A percentile compares a stretch with the other conserved stretches of the same genome.
Evolutionary conservation across 2,329 filamentous ascomycete species (phyloP).

Genomic region (Fusarium neocosmosporiellum): DNA sequence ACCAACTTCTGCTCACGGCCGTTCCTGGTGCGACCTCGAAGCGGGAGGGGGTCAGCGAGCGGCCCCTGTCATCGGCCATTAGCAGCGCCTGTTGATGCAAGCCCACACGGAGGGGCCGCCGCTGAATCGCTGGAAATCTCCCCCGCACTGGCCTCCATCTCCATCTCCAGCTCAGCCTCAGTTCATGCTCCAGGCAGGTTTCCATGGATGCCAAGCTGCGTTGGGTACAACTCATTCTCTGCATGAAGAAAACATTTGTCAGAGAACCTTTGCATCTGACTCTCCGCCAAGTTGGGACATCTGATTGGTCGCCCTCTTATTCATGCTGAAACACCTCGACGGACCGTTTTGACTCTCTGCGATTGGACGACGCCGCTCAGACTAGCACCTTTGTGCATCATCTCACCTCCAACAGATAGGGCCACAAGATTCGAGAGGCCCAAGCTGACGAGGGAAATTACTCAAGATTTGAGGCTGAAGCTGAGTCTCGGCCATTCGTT

Average conservation of each 20-base stretch:
- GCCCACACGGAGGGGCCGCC: not conserved
- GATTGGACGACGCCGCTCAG: slow-evolving; percentile 8
- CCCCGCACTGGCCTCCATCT: slow-evolving; percentile 24
- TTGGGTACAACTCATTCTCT: not conserved
- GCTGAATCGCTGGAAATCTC: slow-evolving; percentile 17
- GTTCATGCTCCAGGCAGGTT: not conserved
- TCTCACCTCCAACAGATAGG: not conserved
- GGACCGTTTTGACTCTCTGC: slow-evolving; percentile 8
- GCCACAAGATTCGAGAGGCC: not conserved
- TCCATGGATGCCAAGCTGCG: slow-evolving; percentile 18
- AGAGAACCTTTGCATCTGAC: not conserved
- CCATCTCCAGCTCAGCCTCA: slow-evolving; percentile 18
- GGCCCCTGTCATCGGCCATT: slow-evolving; percentile 28
- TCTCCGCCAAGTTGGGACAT: not conserved
- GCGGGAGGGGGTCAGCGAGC: slow-evolving; percentile 16
- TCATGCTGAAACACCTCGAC: slow-evolving; percentile 14
- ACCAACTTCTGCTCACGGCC: slow-evolving; percentile 26
- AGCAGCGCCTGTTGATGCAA: not conserved
- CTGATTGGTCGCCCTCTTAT: not conserved
- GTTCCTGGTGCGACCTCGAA: slow-evolving; percentile 38
- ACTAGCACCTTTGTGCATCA: not conserved
- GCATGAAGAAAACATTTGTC: not conserved
- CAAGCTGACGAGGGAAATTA: slow-evolving; percentile 7
- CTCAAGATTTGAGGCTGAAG: not conserved
- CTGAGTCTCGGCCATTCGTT: not conserved